Evolutionary conservation across 169 alveolate species (phyloP), one percentile per base, ranked within the genome.

Genomic region (Babesia caballi): DNA sequence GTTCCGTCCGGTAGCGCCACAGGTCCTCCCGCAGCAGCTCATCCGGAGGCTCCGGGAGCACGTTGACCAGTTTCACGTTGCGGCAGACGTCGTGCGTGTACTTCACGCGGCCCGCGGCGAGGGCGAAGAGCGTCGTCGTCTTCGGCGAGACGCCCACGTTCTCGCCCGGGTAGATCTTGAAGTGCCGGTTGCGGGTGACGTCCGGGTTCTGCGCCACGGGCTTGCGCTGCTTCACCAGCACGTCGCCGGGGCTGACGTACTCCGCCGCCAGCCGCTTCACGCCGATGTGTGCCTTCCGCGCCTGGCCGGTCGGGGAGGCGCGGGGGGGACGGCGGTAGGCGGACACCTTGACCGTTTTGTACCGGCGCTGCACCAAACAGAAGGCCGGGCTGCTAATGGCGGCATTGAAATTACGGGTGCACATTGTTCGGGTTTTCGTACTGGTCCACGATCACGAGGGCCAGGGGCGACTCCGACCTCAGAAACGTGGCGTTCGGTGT

Each of bases 1-100:
- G 95, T 69, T 93, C 97, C 2, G 95, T 93, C 19, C 97, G 77
- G 68, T 93, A 93, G 23, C 97, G 59, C 94, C 95, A 91, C 40
- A 91, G 68, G 52, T 91, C 96, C 0, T 84, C 93, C 53, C 91
- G 83, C 38, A 87, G 72, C 27, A 91, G 78, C 67, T 91, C 95
- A 40, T 89, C 96, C 28, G 90, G 72, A 25, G 73, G 88, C 66
- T 90, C 95, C 21, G 95, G 95, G n/a, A 93, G 67, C 27, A 93
- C 94, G 73, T 93, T 93, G 32, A 88, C 93, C 46, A 91, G 73
- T 46, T 85, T 66, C 11, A 90, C 85, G 63, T 91, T 82, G 66
- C 91, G 89, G 19, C 59, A 0, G n/a, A 78, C 88, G 57, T 91
- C 95, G 44, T 89, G 94, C 11, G 95, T 93, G 65, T 75, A 85